Base-by-base conservation (phyloP, 1,284 basidiomycete genomes). In the Tremellales sp. region DNA sequence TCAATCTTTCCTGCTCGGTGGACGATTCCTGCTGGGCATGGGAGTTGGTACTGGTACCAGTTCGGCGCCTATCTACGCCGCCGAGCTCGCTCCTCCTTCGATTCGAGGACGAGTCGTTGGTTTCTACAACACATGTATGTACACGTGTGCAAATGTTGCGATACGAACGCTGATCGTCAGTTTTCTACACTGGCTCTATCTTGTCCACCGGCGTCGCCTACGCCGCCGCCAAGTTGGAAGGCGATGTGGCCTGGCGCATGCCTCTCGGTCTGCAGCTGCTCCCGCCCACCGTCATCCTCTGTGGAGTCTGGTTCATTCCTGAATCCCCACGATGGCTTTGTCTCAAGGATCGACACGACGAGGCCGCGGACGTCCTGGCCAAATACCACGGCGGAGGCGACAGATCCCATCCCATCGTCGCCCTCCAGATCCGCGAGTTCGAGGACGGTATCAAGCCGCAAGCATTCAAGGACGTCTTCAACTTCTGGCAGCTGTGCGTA, bases 401-500 rank as follows among this genome's bases (percentile, higher is more conserved):
- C 45, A 24, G 52, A 17, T 45, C 58, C 29, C 51, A 56, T 40
- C 53, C 60, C 2, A 31, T 64, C 12, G 60, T 64, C 4, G 46
- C 52, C 29, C 43, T 64, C 35, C 54, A 64, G 48, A 45, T 57
- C 33, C 46, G 26, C 13, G 60, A 63, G 46, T 58, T 64, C 39
- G 55, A 56, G 29, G 53, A 51, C 24, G 36, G 52, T 23, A 62
- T 64, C 43, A 39, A 55, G 43, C 33, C 56, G 1, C 42, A 46
- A 26, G 45, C 10, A 8, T 31, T 8, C 29, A 31, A 8, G 29
- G 29, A 31, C 45, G 26, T 81, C 77, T 19, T 78, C 82, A 64
- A 74, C 79, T 48, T 81, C 79, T 79, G 81, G 76, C 74, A 65
- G 65, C 45, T 65, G 54, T 43, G 51, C 33, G 22, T 43, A 49